Percentiles rank a stretch among this genome's conserved stretches.
Conservation (phyloP, 371 early-diverging fungal genomes). For the Lichtheimia corymbifera region DNA sequence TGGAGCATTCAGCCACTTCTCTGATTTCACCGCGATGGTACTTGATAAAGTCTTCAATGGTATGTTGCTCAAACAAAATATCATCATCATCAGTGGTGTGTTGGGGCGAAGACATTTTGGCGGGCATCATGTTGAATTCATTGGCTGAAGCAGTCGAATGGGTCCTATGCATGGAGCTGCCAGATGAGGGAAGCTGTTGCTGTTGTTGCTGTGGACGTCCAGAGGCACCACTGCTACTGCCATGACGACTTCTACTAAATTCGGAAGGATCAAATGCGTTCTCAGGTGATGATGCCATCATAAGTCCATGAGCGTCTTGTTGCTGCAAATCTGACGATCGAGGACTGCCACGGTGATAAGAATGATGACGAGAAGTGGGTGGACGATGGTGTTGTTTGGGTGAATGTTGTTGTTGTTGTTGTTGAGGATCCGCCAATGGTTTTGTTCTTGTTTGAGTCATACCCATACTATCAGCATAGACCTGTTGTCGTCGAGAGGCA, state of each 20-base stretch:
- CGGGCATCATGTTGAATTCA: slow-evolving; percentile 2
- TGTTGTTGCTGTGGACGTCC: background rate
- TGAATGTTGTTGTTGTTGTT: slow-evolving; percentile 6
- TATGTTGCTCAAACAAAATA: slow-evolving; percentile 19
- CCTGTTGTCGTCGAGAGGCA: background rate
- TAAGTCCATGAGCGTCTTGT: slow-evolving; percentile 1
- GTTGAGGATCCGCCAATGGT: background rate
- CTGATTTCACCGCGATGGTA: slow-evolving; percentile 79
- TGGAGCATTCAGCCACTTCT: slow-evolving; percentile 73
- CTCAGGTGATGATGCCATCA: slow-evolving; percentile 10
- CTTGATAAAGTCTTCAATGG: slow-evolving; percentile 71
- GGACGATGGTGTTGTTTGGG: background rate
- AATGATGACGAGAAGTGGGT: background rate
- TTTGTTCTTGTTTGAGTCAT: slow-evolving; percentile 4
- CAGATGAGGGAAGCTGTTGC: slow-evolving; percentile 1
- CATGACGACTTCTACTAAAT: slow-evolving; percentile 9
- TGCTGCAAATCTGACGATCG: background rate
- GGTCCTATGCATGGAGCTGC: slow-evolving; percentile 13
- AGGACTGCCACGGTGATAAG: background rate
- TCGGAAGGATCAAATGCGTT: slow-evolving; percentile 1
- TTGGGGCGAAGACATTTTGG: slow-evolving; percentile 6
- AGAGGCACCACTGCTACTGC: slow-evolving; percentile 1
- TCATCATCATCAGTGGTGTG: slow-evolving; percentile 9
- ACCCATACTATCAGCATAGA: background rate
- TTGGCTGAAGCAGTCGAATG: slow-evolving; percentile 16